Percentiles rank a stretch among this genome's conserved stretches.
phyloP scores from a whole-genome alignment of 805 yeast genomes.

The Cyberlindnera misumaiensis region DNA sequence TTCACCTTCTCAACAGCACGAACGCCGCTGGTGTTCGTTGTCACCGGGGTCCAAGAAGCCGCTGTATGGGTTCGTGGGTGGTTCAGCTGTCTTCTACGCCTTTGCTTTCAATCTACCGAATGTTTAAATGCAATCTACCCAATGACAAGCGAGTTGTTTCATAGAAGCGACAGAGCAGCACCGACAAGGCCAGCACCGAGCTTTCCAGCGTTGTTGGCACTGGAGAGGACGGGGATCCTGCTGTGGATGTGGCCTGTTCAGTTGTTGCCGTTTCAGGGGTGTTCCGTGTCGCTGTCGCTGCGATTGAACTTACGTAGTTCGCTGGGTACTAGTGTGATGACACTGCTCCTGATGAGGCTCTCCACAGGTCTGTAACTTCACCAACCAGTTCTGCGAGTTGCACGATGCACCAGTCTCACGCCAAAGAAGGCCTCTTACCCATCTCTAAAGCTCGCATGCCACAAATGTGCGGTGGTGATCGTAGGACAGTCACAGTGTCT shows the following conservation, averaged over 20 bases:
- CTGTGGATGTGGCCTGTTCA: not conserved
- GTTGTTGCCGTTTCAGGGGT: constrained; percentile 13
- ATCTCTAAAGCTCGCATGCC: constrained; percentile 14
- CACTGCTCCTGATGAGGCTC: constrained; percentile 5
- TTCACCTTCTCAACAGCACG: no score
- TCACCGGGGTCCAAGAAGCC: no score
- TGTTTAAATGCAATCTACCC: no score
- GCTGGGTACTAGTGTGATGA: constrained; percentile 11
- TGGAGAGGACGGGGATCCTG: constrained; percentile 4
- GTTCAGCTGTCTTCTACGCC: no score
- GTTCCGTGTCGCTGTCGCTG: constrained; percentile 18
- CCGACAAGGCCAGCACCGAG: constrained; percentile 7
- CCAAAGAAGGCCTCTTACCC: constrained; percentile 18
- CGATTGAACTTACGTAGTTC: constrained; percentile 12
- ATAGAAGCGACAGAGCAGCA: constrained; percentile 1
- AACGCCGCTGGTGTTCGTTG: no score
- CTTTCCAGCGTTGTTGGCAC: constrained; percentile 5
- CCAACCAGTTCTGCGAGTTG: constrained; percentile 17
- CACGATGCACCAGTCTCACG: constrained; percentile 17
- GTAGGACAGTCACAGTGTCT: constrained; percentile 10
- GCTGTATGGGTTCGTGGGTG: no score
- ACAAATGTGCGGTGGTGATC: constrained; percentile 17
- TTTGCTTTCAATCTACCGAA: no score
- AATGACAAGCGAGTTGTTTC: no score
- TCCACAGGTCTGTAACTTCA: constrained; percentile 10